Conservation (phyloP, 1,284 basidiomycete species). For the Rhodotorula sp. region DNA sequence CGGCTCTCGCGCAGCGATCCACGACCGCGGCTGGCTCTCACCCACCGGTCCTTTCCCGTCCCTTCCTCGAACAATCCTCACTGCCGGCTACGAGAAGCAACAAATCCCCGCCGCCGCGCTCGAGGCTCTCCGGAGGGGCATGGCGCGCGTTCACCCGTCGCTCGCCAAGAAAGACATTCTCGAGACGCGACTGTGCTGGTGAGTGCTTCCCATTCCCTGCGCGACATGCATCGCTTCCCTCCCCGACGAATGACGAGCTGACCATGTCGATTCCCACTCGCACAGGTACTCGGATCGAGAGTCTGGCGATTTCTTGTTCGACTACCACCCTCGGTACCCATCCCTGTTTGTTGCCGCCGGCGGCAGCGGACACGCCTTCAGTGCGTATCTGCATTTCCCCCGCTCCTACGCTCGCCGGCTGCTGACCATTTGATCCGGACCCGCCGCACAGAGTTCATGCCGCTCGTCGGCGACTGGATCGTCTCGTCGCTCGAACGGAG, state of each 20-base stretch:
- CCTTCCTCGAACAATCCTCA: conserved; percentile 25
- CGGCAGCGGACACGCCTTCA: conserved; percentile 34
- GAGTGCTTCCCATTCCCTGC: neutral
- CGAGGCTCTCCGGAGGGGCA: conserved; percentile 1
- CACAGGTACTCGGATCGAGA: conserved; percentile 29
- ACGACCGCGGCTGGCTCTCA: conserved; percentile 35
- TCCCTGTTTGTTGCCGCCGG: conserved; percentile 32
- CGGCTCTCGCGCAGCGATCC: conserved; percentile 24
- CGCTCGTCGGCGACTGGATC: conserved; percentile 21
- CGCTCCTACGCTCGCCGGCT: neutral
- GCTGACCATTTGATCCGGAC: too few relatives aligned
- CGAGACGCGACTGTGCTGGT: conserved; percentile 36
- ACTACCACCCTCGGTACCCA: conserved; percentile 26
- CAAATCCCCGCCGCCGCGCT: conserved; percentile 21
- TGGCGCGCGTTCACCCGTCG: conserved; percentile 25
- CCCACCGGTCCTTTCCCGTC: conserved; percentile 27
- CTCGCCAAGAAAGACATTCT: conserved; percentile 14
- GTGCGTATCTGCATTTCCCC: neutral
- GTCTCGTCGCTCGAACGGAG: neutral
- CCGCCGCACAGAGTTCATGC: conserved; percentile 20
- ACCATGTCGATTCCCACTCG: neutral
- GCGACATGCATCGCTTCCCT: neutral
- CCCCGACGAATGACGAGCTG: neutral
- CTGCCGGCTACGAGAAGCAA: conserved; percentile 27
- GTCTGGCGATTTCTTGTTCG: conserved; percentile 33